Conservation (phyloP, 2,329 filamentous ascomycete genomes). For the Bretziella fagacearum region DNA sequence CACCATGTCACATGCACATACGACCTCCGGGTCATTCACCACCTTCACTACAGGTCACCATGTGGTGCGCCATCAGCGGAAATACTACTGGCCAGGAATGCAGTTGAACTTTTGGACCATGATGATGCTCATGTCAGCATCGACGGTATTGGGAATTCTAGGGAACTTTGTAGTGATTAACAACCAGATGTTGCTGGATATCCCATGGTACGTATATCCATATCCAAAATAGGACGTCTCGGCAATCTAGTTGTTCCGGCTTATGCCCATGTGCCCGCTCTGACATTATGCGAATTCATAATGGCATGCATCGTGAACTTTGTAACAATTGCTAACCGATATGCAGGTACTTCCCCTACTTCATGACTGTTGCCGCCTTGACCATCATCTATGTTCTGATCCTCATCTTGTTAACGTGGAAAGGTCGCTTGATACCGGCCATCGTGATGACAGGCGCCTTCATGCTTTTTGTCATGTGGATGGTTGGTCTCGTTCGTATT, state of each 20-base stretch:
- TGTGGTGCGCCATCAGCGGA: constrained; percentile 30
- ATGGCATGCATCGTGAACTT: too few relatives aligned
- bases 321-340: constrained; percentile 1
- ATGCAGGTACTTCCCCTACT: constrained; percentile 50
- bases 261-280: too few relatives aligned
- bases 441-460: constrained; percentile 49
- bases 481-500: constrained; percentile 46
- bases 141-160: constrained; percentile 44
- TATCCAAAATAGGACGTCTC: background rate
- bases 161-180: constrained; percentile 43
- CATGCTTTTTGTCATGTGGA: constrained; percentile 50
- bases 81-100: constrained; percentile 52
- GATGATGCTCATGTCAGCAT: constrained; percentile 43
- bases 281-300: too few relatives aligned
- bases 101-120: constrained; percentile 52
- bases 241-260: too few relatives aligned
- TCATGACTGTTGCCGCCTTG: constrained; percentile 40
- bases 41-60: constrained; percentile 6
- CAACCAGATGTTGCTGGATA: constrained; percentile 32
- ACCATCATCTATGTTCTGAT: constrained; percentile 49
- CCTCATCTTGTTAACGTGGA: constrained; percentile 45
- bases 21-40: constrained; percentile 9
- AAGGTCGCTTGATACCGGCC: constrained; percentile 41
- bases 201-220: constrained; percentile 39
- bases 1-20: constrained; percentile 5